Evolutionary conservation across 768 basidiomycete genomes (phyloP), one percentile per base, ranked within the genome.

Genomic region (Psilocybe subaeruginosa): DNA sequence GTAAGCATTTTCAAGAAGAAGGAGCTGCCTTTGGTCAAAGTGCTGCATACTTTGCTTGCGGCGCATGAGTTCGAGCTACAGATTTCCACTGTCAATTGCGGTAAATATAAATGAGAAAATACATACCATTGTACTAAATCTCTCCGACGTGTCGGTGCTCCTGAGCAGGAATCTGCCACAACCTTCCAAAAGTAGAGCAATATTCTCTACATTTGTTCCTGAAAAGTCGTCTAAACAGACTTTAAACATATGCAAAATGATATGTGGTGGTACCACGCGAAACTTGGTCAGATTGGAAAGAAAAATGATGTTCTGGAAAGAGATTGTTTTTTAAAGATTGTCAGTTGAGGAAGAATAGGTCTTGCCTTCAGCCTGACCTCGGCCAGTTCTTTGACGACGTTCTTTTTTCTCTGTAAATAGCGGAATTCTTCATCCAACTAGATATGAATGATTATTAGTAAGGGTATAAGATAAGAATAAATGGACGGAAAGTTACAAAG

Each of bases 351-450:
- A 48, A 3, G 23, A 19, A 54, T 45, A 29, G 43, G 31, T 64
- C 73, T 43, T 62, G 92, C 96, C 85, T 95, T 97, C 59, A 91
- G 77, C 55, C 97, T 82, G 41, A 89, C 82, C 76, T 96, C 93
- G 12, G 91, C 80, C 2, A 99, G 80, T 72, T 99, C 96, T 69
- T 91, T 92, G 30, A 97, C 89, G 1, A 95, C 88, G 52, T 92
- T 94, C 76, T 93, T 95, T 79, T 98, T 98, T 57, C 90, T 81
- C 69, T 99, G 97, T 11, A 99, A 78, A 68, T 98, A 99, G 7
- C 93, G 86, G 72, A 99, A 96, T 72, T 99, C 97, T 67, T 99
- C 97, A 66, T 99, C 96, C 56, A 99, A 84, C 96, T 97, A 68
- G 27, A 53, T 27, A 50, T 48, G 5, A 37, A 33, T 46, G 9